Evolutionary conservation across 2,329 filamentous ascomycete species (phyloP).

Genomic region (Hypomyces rosellus): DNA sequence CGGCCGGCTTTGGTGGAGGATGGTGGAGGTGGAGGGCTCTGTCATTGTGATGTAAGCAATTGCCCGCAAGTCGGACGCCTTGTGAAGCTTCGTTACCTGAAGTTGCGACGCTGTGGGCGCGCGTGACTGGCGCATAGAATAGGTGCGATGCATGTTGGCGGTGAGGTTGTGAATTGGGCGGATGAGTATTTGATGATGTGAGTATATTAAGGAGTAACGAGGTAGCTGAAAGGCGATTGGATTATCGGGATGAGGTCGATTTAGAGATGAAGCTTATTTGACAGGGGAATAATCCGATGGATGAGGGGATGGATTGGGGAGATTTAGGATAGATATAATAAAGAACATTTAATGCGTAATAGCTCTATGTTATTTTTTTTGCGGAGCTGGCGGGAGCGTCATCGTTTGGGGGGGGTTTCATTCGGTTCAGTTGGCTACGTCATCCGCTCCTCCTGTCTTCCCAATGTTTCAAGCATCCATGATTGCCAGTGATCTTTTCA

Average conservation of each 20-base stretch:
- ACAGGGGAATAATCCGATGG: slow-evolving; percentile 3
- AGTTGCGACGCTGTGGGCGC: slow-evolving; percentile 84
- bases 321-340: slow-evolving; percentile 9
- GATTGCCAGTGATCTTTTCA: not conserved
- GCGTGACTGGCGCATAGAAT: slow-evolving; percentile 96
- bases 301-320: slow-evolving; percentile 6
- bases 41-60: slow-evolving; percentile 20
- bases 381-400: slow-evolving; percentile 12
- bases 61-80: not conserved
- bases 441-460: not conserved
- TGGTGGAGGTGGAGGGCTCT: slow-evolving; percentile 89
- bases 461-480: not conserved
- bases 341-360: not conserved
- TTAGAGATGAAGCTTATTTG: not conserved
- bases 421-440: slow-evolving; percentile 7
- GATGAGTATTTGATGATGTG: slow-evolving; percentile 10
- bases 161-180: slow-evolving; percentile 15
- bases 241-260: not conserved
- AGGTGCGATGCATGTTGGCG: slow-evolving; percentile 86
- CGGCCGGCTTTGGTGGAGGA: slow-evolving; percentile 88
- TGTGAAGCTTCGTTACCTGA: slow-evolving; percentile 36
- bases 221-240: not conserved
- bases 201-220: too few species aligned
- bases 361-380: slow-evolving; percentile 1
- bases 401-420: slow-evolving; percentile 9